A percentile compares a stretch with the other conserved stretches of the same genome.
These are phyloP conservation scores for Cercospora brassicicola DNA, from an alignment of 2,329 filamentous ascomycete genomes.

Conservation along the genomic window DNA sequence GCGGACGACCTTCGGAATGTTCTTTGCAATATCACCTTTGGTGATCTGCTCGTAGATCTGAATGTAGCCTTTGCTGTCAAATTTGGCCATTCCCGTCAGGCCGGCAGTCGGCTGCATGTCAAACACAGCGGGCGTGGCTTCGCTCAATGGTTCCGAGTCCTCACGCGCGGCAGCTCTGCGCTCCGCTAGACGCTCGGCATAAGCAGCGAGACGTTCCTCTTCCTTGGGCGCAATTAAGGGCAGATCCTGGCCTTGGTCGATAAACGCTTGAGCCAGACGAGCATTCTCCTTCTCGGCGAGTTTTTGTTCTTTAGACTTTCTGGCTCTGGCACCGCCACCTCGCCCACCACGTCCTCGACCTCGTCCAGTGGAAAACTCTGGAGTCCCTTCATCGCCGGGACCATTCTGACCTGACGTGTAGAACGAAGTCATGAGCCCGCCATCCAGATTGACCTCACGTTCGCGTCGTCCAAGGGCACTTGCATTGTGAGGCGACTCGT, in stretches of 20 bases:
- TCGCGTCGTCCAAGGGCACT: conserved; percentile 34
- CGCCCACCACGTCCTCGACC: conserved; percentile 49
- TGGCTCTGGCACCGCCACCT: conserved; percentile 60
- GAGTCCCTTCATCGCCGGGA: conserved; percentile 32
- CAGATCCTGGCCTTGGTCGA: conserved; percentile 75
- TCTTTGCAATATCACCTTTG: conserved; percentile 81
- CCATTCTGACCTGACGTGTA: conserved; percentile 46
- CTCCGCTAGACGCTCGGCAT: conserved; percentile 23
- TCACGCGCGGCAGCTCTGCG: conserved; percentile 37
- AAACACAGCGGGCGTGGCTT: conserved; percentile 45
- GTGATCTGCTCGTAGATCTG: conserved; percentile 98
- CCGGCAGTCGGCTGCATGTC: conserved; percentile 36
- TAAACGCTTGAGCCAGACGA: conserved; percentile 80
- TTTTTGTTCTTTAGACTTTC: conserved; percentile 81
- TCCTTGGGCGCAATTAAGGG: conserved; percentile 62
- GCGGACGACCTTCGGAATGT: conserved; percentile 88
- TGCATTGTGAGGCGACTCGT: conserved; percentile 58
- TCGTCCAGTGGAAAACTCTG: conserved; percentile 29
- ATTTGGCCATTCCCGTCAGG: conserved; percentile 39
- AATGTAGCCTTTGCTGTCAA: conserved; percentile 67
- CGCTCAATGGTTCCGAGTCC: conserved; percentile 56
- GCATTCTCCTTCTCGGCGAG: conserved; percentile 72
- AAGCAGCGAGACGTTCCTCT: conserved; percentile 51
- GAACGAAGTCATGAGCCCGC: conserved; percentile 82
- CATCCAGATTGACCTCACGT: conserved; percentile 72